Evolutionary conservation across 257 asterid species (phyloP), one percentile per base, ranked within the genome.

Genomic region (Forsythia suspensa): DNA sequence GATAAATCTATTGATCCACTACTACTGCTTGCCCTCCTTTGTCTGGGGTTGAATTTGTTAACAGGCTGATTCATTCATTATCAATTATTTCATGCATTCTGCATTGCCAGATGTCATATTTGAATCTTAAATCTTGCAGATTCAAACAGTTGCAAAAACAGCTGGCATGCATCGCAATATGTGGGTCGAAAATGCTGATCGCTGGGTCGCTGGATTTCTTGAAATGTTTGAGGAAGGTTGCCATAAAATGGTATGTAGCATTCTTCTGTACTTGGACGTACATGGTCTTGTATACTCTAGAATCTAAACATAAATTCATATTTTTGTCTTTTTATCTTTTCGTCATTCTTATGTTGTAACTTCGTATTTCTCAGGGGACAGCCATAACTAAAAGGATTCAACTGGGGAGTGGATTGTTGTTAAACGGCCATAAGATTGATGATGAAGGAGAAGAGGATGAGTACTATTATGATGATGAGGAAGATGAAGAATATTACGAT

Each of bases 151-250:
- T 77, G 84, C 84, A 75, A 87, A 84, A 77, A 83, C 77, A 24
- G 86, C 84, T 48, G 70, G 86, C n/a, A 76, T 80, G 80, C 89
- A 87, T 40, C 87, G 83, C 40, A 84, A 87, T 63, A 77, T 87
- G 55, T 89, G 93, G 93, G 90, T 87, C 57, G 93, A 89, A 74
- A 89, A 89, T 84, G 93, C 91, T 21, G 93, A 89, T 74, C 80
- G 91, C 36, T 69, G 78, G 81, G 93, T 89, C 72, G 91, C 91
- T 43, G 93, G 93, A 44, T 89, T 89, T 86, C 91, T 89, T 12
- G 91, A 87, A 84, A 87, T 84, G 91, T 89, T 89, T 38, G 91
- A 89, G 80, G 93, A 89, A 79, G 82, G 91, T 63, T 63, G 70
- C 39, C 70, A 63, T 63, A 63, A 63, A 63, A 63, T 63, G 70